phyloP scores from a whole-genome alignment of 2,329 filamentous ascomycete species.

The Exserohilum turcica region DNA sequence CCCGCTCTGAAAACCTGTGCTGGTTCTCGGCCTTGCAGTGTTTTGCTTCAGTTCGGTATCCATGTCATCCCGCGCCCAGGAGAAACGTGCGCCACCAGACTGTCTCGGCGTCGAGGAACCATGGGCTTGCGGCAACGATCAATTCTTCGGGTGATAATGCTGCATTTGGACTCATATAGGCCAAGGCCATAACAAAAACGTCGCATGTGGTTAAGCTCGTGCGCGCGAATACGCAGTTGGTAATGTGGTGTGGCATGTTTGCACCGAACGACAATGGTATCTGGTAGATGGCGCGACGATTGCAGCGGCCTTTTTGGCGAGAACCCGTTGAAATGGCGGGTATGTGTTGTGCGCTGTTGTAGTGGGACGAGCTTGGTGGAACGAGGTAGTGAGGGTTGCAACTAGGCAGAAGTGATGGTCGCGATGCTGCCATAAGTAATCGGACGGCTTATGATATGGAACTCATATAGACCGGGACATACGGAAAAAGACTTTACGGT shows the following conservation, averaged over 20 bases:
- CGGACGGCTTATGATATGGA: not conserved
- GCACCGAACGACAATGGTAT: too few species aligned
- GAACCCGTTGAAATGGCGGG: too few species aligned
- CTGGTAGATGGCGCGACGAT: not conserved
- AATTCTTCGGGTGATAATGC: conserved; percentile 38
- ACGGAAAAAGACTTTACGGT: conserved; percentile 11
- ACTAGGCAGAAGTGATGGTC: not conserved
- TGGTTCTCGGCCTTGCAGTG: too few species aligned
- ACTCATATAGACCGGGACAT: not conserved
- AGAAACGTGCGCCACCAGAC: conserved; percentile 41
- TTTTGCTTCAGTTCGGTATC: not conserved
- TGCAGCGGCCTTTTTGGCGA: not conserved
- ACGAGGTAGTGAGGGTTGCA: not conserved
- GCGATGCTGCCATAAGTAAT: not conserved
- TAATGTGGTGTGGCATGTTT: conserved; percentile 37
- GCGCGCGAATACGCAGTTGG: conserved; percentile 35
- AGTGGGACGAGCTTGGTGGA: not conserved
- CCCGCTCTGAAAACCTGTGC: too few species aligned
- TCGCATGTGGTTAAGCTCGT: conserved; percentile 43
- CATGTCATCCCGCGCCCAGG: conserved; percentile 54
- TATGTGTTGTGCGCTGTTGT: not conserved
- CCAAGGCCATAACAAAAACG: conserved; percentile 40
- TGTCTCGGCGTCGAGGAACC: conserved; percentile 42
- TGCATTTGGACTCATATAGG: conserved; percentile 24
- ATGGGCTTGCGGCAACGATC: conserved; percentile 37